Conservation (phyloP, 768 basidiomycete genomes). For the Agaricus blazei region DNA sequence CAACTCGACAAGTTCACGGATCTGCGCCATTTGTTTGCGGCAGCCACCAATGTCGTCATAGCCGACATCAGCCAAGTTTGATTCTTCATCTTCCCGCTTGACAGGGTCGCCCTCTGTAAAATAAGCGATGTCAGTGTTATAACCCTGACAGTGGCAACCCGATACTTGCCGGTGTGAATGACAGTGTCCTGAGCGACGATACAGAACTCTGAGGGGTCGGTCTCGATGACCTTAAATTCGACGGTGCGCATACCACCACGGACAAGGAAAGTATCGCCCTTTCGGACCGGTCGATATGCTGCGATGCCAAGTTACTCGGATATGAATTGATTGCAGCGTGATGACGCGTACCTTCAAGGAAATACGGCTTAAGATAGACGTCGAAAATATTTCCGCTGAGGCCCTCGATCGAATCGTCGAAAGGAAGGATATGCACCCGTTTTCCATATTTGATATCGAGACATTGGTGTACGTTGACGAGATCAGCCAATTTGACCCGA, state of each 20-base stretch:
- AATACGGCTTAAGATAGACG: constrained; percentile 98
- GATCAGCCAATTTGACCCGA: constrained; percentile 94
- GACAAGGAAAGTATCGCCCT: constrained; percentile 98
- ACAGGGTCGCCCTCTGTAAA: constrained; percentile 90
- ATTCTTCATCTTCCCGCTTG: constrained; percentile 98
- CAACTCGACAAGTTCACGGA: constrained; percentile 97
- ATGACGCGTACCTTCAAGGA: constrained; percentile 74
- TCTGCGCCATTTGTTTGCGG: constrained; percentile 99
- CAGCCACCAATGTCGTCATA: constrained; percentile 99
- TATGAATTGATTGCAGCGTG: not conserved
- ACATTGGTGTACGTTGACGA: constrained; percentile 94
- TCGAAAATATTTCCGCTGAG: constrained; percentile 98
- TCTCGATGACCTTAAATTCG: constrained; percentile 99
- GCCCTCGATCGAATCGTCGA: constrained; percentile 98
- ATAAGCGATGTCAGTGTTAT: constrained; percentile 10
- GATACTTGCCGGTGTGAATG: constrained; percentile 72
- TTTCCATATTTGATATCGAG: constrained; percentile 99
- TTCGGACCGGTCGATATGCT: constrained; percentile 94
- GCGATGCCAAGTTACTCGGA: constrained; percentile 3
- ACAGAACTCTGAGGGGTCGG: constrained; percentile 96
- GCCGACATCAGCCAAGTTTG: constrained; percentile 93
- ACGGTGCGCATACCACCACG: constrained; percentile 98
- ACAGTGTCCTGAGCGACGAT: constrained; percentile 99
- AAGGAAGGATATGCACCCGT: constrained; percentile 92
- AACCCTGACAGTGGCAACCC: not conserved